Base-by-base conservation (phyloP, 164 flowering plant genomes). In the Malania oleifera region DNA sequence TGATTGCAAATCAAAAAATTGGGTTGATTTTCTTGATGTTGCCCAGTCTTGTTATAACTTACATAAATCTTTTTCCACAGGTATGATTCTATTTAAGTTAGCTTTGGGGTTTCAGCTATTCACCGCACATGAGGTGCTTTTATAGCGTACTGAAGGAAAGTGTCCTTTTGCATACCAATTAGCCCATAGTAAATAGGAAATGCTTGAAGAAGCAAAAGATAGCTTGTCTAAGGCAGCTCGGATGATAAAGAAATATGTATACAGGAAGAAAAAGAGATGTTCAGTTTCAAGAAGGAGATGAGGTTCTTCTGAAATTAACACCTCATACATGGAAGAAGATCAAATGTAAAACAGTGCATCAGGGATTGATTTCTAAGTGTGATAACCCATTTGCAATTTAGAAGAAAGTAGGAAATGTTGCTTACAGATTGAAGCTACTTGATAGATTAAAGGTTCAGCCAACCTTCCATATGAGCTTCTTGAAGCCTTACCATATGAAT, bases 371-470 rank as follows among this genome's bases (percentile, higher is more conserved):
- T 11, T 54, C 34, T 1, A 38, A 51, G 49, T 62, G 62, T 51
- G 70, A 62, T 28, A 62, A 70, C 0, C 62, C 65, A 7, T 69
- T 65, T 40, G 54, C 60, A 18, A 37, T 68, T 0, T 3, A 60
- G 0, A 20, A 27, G 7, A 5, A 18, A 1, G 44, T 65, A 0
- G 68, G 60, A 0, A 40, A n/a, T 1, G 63, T 73, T 2, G 52
- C 68, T 0, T 68, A 64, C 12, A 9, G 58, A 11, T 7, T 68
- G 1, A 68, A n/a, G n/a, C n/a, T n/a, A n/a, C n/a, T n/a, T n/a
- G n/a, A n/a, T n/a, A n/a, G n/a, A n/a, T n/a, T n/a, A n/a, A n/a
- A 68, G 18, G 17, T 65, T 0, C 64, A 72, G 5, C 67, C 57
- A 1, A 44, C 52, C 2, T 72, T 72, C 17, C 52, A 67, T 57